Evolutionary conservation across 345 rosid genomes (phyloP).

Genomic region (Lenwebbia sp.): DNA sequence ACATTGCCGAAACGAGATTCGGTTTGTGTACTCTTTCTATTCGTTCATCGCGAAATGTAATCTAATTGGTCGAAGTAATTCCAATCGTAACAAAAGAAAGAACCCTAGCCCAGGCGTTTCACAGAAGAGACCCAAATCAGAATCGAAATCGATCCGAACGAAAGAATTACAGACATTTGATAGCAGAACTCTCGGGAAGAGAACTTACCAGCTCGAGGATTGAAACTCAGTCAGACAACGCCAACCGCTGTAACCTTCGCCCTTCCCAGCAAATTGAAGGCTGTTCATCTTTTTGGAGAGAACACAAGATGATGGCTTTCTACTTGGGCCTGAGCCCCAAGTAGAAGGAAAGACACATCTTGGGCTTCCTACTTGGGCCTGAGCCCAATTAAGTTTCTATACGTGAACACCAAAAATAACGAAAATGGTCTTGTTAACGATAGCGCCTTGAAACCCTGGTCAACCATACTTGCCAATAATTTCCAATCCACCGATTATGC

Average conservation of each 20-base stretch:
- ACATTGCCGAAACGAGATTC: neutral
- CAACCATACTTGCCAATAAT: neutral
- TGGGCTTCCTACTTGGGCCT: neutral
- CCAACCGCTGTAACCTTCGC: neutral
- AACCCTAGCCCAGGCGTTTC: neutral
- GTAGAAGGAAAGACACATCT: neutral
- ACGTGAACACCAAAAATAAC: neutral
- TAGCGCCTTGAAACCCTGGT: neutral
- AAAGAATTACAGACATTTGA: neutral
- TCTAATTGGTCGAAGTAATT: neutral
- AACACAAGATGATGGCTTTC: neutral
- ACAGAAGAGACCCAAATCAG: neutral
- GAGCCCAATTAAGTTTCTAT: neutral
- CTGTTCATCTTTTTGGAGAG: neutral
- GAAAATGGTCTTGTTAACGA: neutral
- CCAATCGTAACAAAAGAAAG: neutral
- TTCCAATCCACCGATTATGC: neutral
- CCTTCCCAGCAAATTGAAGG: neutral
- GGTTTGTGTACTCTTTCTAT: neutral
- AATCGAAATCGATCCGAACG: neutral
- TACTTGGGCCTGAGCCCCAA: neutral
- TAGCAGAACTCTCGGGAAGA: neutral
- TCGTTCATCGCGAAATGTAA: neutral
- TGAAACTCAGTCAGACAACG: neutral
- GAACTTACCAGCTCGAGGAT: neutral